Evolutionary conservation across 331 rosid species (phyloP).

Genomic region (Spiraea crenata): DNA sequence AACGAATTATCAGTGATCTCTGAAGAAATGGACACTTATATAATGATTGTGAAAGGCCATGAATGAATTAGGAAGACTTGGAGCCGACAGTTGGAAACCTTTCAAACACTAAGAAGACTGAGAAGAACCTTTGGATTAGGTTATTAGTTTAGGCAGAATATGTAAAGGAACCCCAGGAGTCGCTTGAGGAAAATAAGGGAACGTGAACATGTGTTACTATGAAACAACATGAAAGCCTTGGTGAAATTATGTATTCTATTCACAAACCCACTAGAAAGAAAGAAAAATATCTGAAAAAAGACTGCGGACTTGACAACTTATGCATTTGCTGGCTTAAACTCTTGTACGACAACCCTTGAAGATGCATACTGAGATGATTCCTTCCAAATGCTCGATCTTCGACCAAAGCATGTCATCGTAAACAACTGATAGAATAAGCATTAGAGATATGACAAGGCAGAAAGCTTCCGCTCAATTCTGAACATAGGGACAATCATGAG

Average conservation of each 20-base stretch:
- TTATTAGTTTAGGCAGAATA: neutral
- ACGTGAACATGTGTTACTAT: neutral
- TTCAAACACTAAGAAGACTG: neutral
- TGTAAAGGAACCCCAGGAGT: neutral
- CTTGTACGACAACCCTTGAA: neutral
- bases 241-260: neutral
- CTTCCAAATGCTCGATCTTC: neutral
- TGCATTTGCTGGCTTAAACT: neutral
- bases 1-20: neutral
- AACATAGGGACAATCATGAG: neutral
- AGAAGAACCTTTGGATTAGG: neutral
- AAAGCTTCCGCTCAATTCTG: neutral
- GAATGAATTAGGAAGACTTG: too few species aligned
- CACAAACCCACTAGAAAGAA: neutral
- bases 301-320: too few species aligned
- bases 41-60: neutral
- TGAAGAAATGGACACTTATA: neutral
- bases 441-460: neutral
- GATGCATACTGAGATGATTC: neutral
- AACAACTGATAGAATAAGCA: neutral
- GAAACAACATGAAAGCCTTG: neutral
- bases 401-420: neutral
- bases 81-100: neutral
- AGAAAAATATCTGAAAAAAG: neutral
- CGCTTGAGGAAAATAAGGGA: slow-evolving; percentile 5